Conservation (phyloP, 1,139 yeast species). For the Sugiyamaella japonica region DNA sequence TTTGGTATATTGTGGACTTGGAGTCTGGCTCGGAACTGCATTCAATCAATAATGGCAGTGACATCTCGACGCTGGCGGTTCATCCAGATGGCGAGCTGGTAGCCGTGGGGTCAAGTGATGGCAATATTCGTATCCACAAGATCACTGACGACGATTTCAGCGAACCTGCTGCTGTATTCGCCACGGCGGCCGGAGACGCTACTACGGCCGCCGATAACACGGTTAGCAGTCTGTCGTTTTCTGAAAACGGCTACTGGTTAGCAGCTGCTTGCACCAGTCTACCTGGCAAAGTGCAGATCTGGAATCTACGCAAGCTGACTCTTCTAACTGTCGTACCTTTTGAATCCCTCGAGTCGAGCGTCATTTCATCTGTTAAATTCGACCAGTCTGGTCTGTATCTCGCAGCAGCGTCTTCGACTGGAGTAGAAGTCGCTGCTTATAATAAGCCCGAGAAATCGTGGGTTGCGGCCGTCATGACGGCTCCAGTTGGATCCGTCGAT, state of each 20-base stretch:
- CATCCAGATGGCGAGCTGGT: slow-evolving; percentile 69
- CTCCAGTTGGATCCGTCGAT: slow-evolving; percentile 19
- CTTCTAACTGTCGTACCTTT: slow-evolving; percentile 32
- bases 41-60: slow-evolving; percentile 17
- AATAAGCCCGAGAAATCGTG: slow-evolving; percentile 26
- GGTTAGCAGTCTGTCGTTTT: slow-evolving; percentile 52
- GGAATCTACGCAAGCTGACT: slow-evolving; percentile 33
- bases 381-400: slow-evolving; percentile 46
- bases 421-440: slow-evolving; percentile 29
- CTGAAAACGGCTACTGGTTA: slow-evolving; percentile 72
- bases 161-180: slow-evolving; percentile 45
- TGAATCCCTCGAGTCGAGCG: slow-evolving; percentile 16
- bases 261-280: slow-evolving; percentile 36
- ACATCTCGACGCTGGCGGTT: slow-evolving; percentile 40
- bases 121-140: slow-evolving; percentile 48
- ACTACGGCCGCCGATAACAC: background rate
- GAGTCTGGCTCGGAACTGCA: slow-evolving; percentile 19
- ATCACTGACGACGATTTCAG: slow-evolving; percentile 42
- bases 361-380: slow-evolving; percentile 38
- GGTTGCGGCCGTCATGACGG: slow-evolving; percentile 18
- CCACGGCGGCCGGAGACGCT: slow-evolving; percentile 21
- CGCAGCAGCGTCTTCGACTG: slow-evolving; percentile 28
- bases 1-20: slow-evolving; percentile 42
- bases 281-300: slow-evolving; percentile 26
- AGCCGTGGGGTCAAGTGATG: slow-evolving; percentile 49